Base-by-base conservation (phyloP, 495 filamentous ascomycete genomes). In the Talaromyces borbonicus region DNA sequence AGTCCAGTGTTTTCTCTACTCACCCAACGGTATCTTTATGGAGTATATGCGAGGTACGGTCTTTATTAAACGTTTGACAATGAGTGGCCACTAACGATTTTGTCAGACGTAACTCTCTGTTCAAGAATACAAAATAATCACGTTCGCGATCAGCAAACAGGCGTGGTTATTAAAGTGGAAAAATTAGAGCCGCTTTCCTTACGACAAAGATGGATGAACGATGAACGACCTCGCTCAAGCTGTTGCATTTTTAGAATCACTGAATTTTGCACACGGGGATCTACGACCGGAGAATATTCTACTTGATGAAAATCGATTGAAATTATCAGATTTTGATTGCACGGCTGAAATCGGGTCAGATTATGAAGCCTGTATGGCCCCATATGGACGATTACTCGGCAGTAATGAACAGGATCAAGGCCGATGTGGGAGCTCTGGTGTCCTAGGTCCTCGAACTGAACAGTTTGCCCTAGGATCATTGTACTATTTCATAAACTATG, bases 31-130 rank as follows among this genome's bases (percentile, higher is more conserved):
- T 23, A 65, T 65, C 46, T 66, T 66, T 50, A 57, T 68, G 8
- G 62, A 68, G 48, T 65, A 65, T 25, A 63, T 68, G 58, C 49
- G 55, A 63, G 60, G 55, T 66, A 26, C 39, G n/a, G n/a, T n/a
- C n/a, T 35, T 38, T 12, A 40, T 31, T 14, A 36, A 41, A 49
- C 26, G 2, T 12, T 35, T 26, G 19, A 22, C 26, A n/a, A 52
- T 23, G 26, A n/a, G n/a, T n/a, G n/a, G n/a, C n/a, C n/a, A n/a
- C n/a, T n/a, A n/a, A n/a, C n/a, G n/a, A n/a, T n/a, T n/a, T 15
- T 25, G 36, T n/a, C 36, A 57, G 56, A 56, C 40, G 26, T 31
- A 26, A 54, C 50, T 37, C 59, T 62, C 47, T 56, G n/a, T 27
- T 50, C 33, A 20, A 47, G 59, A 14, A 54, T 56, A 44, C 57